phyloP scores from a whole-genome alignment of 257 asterid species.

The Parsonsia alboflavescens region DNA sequence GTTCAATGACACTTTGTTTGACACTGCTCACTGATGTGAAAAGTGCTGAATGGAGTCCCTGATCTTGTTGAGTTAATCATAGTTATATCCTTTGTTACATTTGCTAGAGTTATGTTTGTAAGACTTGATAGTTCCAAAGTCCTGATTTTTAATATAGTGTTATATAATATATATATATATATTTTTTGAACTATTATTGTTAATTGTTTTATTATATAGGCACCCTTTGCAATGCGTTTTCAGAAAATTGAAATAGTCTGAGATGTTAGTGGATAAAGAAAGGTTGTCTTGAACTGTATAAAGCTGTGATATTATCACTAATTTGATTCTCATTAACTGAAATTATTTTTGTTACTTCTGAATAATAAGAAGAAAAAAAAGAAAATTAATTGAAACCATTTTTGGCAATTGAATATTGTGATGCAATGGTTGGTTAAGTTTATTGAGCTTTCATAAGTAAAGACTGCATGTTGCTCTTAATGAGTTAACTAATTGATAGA shows the following conservation, averaged over 20 bases:
- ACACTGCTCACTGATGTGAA: not conserved
- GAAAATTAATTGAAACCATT: not conserved
- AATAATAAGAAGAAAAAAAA: not conserved
- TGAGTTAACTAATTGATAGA: slow-evolving; percentile 3
- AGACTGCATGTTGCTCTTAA: not conserved
- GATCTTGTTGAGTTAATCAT: not conserved
- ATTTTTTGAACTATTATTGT: not conserved
- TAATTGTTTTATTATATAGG: not conserved
- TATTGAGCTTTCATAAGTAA: not conserved
- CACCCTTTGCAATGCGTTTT: not conserved
- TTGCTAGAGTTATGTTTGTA: not conserved
- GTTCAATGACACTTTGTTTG: not conserved
- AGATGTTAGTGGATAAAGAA: not conserved
- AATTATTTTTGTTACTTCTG: not conserved
- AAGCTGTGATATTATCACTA: not conserved
- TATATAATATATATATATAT: not conserved
- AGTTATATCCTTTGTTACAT: not conserved
- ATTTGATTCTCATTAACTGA: not conserved
- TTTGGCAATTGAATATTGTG: not conserved
- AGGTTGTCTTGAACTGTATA: not conserved
- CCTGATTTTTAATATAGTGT: not conserved
- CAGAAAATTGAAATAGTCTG: not conserved
- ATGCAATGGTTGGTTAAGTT: not conserved
- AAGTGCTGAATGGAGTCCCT: not conserved
- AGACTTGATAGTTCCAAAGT: not conserved